Base-by-base conservation (phyloP, 78 protist species). In the Dictyostelium purpureum region DNA sequence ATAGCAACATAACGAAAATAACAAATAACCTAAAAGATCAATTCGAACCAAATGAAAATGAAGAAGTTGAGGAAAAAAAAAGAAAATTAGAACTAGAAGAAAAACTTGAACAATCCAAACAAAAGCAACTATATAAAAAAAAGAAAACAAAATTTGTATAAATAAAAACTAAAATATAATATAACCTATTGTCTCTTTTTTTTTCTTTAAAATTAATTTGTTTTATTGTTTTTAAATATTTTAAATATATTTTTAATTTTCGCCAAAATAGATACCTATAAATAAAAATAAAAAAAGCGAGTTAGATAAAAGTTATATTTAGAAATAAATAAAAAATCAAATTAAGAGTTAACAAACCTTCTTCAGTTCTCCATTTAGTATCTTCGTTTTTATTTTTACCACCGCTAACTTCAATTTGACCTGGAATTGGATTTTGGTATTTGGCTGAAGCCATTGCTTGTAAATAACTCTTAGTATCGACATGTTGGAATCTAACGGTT, bases 391-490 rank as follows among this genome's bases (percentile, higher is more conserved):
- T 77, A 4, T 67, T 66, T 38, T n/a, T 37, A 26, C 71, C 40
- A 43, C 89, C 78, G 35, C 54, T 28, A 19, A 93, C 74, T 54
- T 93, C 96, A 3, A 93, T 43, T 79, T 93, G 96, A 59, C 96
- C 96, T 42, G 96, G 96, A 24, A 93, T 93, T 87, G 96, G 96
- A 1, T 80, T 75, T 47, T 78, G 78, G 14, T 87, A 93, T 70
- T 93, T 93, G 7, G 80, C 77, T 12, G 70, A 79, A 31, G 87
- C 42, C 4, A 24, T 85, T 14, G 91, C 90, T 52, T 24, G 40
- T 45, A 93, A 69, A 37, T 65, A 81, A 18, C 56, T 9, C 59
- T 82, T 71, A 14, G 97, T 95, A 71, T 87, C 96, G 10, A 74
- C 88, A 75, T 95, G 97, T 19, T 75, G 24, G 0, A 95, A 49